These are phyloP conservation scores for Phytophthora fragariae DNA, from an alignment of 352 stramenopile genomes.

Conservation along the genomic window DNA sequence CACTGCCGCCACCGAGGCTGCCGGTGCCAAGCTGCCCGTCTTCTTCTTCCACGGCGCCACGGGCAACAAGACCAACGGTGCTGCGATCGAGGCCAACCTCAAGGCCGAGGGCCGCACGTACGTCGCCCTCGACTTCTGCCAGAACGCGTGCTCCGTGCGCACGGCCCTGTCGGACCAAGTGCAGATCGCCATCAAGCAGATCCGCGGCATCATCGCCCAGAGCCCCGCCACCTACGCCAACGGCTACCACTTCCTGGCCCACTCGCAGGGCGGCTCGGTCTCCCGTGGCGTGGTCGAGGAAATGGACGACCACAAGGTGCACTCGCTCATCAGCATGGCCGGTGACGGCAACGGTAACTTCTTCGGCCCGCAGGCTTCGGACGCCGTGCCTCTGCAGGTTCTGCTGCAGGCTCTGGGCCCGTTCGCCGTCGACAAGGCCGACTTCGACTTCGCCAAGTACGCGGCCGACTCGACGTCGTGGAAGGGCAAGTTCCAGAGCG, in stretches of 20 bases:
- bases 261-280: slow-evolving; percentile 59
- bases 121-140: slow-evolving; percentile 53
- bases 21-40: slow-evolving; percentile 43
- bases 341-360: slow-evolving; percentile 64
- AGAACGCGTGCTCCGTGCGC: slow-evolving; percentile 44
- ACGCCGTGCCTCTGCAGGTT: slow-evolving; percentile 44
- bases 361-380: slow-evolving; percentile 51
- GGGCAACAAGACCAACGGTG: slow-evolving; percentile 38
- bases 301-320: slow-evolving; percentile 65
- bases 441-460: slow-evolving; percentile 59
- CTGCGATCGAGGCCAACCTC: slow-evolving; percentile 47
- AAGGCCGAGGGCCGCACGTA: slow-evolving; percentile 47
- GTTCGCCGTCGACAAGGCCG: slow-evolving; percentile 33
- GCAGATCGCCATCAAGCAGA: slow-evolving; percentile 52
- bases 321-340: slow-evolving; percentile 60
- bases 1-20: slow-evolving; percentile 15
- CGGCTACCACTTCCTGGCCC: slow-evolving; percentile 62
- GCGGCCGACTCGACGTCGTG: slow-evolving; percentile 32
- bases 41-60: slow-evolving; percentile 66
- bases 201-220: slow-evolving; percentile 42
- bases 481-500: slow-evolving; percentile 52
- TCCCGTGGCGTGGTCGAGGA: slow-evolving; percentile 60
- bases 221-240: slow-evolving; percentile 39
- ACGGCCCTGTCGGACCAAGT: slow-evolving; percentile 49
- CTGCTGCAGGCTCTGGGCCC: slow-evolving; percentile 49